Evolutionary conservation across 495 filamentous ascomycete species (phyloP).

Genomic region (Daldinia bambusicola): DNA sequence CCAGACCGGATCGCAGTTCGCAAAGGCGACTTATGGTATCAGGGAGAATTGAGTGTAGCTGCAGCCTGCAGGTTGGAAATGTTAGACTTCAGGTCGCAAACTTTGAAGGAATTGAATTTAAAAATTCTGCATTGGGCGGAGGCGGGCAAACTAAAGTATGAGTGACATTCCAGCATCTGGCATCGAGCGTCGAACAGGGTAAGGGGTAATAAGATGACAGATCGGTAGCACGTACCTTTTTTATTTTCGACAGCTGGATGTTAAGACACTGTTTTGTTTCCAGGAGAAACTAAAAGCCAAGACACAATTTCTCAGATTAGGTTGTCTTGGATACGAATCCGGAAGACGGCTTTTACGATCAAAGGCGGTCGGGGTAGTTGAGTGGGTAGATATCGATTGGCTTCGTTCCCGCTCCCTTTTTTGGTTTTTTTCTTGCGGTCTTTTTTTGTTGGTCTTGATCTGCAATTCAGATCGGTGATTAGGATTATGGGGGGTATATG

Average conservation of each 20-base stretch:
- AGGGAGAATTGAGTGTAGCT: background rate
- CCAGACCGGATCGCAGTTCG: background rate
- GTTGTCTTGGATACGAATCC: conserved; percentile 43
- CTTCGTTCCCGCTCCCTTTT: background rate
- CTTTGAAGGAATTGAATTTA: conserved; percentile 18
- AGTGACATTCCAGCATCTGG: background rate
- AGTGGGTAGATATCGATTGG: conserved; percentile 6
- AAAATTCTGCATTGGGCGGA: background rate
- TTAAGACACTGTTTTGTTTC: conserved; percentile 21
- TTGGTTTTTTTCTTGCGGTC: background rate
- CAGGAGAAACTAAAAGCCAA: conserved; percentile 18
- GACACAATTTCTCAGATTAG: conserved; percentile 27
- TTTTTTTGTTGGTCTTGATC: background rate
- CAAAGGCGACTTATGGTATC: background rate
- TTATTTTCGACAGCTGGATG: background rate
- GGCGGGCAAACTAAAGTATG: background rate
- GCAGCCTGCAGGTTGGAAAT: background rate
- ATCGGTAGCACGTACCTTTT: conserved; percentile 11
- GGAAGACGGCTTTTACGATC: conserved; percentile 30
- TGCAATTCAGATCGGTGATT: background rate
- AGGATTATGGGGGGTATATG: background rate
- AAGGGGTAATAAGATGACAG: background rate
- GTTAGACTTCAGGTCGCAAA: conserved; percentile 27
- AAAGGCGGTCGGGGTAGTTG: conserved; percentile 34
- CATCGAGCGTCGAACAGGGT: background rate